Evolutionary conservation across 495 filamentous ascomycete species (phyloP).

Genomic region (Penicillium coprophilum): DNA sequence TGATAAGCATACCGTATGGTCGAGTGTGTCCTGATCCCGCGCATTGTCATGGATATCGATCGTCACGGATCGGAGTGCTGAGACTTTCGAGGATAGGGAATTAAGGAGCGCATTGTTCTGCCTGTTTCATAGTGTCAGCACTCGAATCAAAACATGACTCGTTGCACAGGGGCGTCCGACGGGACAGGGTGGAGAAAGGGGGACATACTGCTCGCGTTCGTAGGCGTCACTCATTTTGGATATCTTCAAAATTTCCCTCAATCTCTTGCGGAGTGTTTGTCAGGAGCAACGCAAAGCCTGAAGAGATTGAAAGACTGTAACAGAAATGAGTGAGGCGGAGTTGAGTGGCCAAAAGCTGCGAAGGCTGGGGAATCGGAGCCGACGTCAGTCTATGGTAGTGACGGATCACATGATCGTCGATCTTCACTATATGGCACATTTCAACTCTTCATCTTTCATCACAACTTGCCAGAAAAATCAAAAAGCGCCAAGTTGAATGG

Average conservation of each 20-base stretch:
- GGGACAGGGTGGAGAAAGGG: slow-evolving; percentile 2
- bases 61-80: slow-evolving; percentile 91
- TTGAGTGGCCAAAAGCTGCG: slow-evolving; percentile 1
- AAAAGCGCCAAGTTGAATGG: background rate
- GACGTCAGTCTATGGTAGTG: slow-evolving; percentile 4
- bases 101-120: slow-evolving; percentile 96
- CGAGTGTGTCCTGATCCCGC: slow-evolving; percentile 78
- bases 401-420: slow-evolving; percentile 2
- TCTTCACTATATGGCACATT: background rate
- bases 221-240: slow-evolving; percentile 86
- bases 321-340: background rate
- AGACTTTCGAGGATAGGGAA: slow-evolving; percentile 85
- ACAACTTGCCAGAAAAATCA: background rate
- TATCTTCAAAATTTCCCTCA: background rate
- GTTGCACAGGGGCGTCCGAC: background rate
- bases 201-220: slow-evolving; percentile 75
- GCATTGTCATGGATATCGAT: slow-evolving; percentile 97
- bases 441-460: background rate
- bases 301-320: background rate
- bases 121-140: slow-evolving; percentile 36
- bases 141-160: background rate
- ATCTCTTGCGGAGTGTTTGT: background rate
- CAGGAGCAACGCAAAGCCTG: background rate
- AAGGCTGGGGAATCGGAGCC: slow-evolving; percentile 1
- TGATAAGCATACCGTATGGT: slow-evolving; percentile 65